Evolutionary conservation across 2,329 filamentous ascomycete species (phyloP).

Genomic region (Paecilomyces sp.): DNA sequence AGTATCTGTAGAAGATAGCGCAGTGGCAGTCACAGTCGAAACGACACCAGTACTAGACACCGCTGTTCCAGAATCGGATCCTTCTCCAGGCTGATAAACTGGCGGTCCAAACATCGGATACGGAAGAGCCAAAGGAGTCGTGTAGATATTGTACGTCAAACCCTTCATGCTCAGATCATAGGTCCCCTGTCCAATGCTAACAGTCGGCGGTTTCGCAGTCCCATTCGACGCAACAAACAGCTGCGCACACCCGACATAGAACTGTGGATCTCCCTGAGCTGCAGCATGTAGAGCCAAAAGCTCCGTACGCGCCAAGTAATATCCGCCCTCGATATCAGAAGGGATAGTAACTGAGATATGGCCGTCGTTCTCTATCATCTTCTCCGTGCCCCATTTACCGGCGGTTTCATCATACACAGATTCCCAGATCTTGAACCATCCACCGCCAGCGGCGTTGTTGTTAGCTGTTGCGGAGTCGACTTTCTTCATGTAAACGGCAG

Average conservation of each 20-base stretch:
- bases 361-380: constrained; percentile 58
- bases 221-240: constrained; percentile 53
- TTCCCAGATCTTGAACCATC: constrained; percentile 75
- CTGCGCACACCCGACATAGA: constrained; percentile 67
- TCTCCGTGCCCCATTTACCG: constrained; percentile 63
- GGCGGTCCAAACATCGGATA: constrained; percentile 55
- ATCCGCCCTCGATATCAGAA: constrained; percentile 52
- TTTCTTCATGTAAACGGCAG: constrained; percentile 67
- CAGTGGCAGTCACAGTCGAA: constrained; percentile 2
- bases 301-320: constrained; percentile 67
- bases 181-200: constrained; percentile 59
- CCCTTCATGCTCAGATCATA: constrained; percentile 48
- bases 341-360: constrained; percentile 58
- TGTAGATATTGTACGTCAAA: constrained; percentile 60
- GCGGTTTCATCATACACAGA: constrained; percentile 54
- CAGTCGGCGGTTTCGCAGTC: constrained; percentile 44
- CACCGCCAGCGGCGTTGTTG: constrained; percentile 51
- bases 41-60: background rate
- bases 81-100: constrained; percentile 42
- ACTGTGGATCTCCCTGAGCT: constrained; percentile 56
- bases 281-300: constrained; percentile 62
- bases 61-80: constrained; percentile 1
- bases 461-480: constrained; percentile 48
- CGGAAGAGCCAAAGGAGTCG: constrained; percentile 41
- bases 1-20: background rate